Evolutionary conservation across 306 rosid species (phyloP).

Genomic region (Vicia faba): DNA sequence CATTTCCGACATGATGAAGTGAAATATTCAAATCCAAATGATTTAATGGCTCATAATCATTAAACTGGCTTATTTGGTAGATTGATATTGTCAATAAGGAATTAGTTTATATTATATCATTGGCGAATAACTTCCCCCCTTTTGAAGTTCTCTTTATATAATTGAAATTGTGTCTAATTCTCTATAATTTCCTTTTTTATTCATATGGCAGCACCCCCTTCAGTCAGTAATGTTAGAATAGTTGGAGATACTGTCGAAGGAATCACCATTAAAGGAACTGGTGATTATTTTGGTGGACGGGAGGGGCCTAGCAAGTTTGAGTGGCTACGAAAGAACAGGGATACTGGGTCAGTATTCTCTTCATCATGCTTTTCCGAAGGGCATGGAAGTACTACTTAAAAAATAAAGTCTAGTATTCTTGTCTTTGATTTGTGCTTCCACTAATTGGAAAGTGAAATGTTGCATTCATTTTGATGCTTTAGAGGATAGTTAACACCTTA

Average conservation of each 20-base stretch:
- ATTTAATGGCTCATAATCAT: neutral
- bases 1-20: neutral
- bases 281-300: slow-evolving; percentile 96
- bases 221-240: slow-evolving; percentile 73
- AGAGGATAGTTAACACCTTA: slow-evolving; percentile 1
- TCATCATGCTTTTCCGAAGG: slow-evolving; percentile 13
- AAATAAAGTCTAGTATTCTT: slow-evolving; percentile 13
- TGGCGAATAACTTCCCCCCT: neutral
- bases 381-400: slow-evolving; percentile 2
- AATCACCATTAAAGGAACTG: slow-evolving; percentile 73
- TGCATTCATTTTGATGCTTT: slow-evolving; percentile 5
- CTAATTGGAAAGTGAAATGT: slow-evolving; percentile 28
- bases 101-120: neutral
- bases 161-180: slow-evolving; percentile 27
- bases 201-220: slow-evolving; percentile 79
- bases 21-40: neutral
- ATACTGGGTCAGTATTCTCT: slow-evolving; percentile 70
- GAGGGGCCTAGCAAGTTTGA: slow-evolving; percentile 99
- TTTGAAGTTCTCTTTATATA: neutral
- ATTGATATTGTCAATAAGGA: neutral
- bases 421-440: slow-evolving; percentile 25
- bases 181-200: slow-evolving; percentile 23
- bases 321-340: slow-evolving; percentile 73
- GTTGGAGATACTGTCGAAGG: slow-evolving; percentile 91
- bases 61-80: slow-evolving; percentile 8